phyloP scores from a whole-genome alignment of 495 filamentous ascomycete species.

The Melanomma pulvis-pyrius region DNA sequence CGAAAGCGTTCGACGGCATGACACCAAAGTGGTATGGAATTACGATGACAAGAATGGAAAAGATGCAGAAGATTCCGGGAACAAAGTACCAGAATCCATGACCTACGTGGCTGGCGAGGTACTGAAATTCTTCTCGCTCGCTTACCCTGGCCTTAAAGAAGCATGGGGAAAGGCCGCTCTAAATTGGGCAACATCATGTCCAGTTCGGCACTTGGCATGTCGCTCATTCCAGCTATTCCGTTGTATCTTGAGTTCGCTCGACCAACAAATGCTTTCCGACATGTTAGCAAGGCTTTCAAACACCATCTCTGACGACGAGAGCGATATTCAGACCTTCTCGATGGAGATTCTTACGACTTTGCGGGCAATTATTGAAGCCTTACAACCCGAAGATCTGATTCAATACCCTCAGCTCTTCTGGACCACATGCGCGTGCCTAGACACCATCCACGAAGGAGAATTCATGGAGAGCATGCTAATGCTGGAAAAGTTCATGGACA shows the following conservation, averaged over 20 bases:
- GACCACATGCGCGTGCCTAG: constrained; percentile 93
- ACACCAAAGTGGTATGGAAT: constrained; percentile 82
- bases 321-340: constrained; percentile 91
- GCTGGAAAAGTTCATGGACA: constrained; percentile 83
- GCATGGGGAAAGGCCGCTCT: constrained; percentile 87
- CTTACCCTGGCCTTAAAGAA: constrained; percentile 84
- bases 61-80: constrained; percentile 65
- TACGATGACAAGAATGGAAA: constrained; percentile 91
- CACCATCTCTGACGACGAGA: constrained; percentile 89
- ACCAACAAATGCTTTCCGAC: constrained; percentile 90
- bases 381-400: constrained; percentile 77
- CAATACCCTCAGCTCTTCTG: constrained; percentile 94
- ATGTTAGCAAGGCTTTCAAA: constrained; percentile 94
- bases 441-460: constrained; percentile 93
- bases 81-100: constrained; percentile 87
- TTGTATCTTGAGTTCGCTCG: constrained; percentile 84
- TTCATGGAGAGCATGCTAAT: constrained; percentile 89
- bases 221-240: constrained; percentile 97
- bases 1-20: constrained; percentile 85
- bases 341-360: constrained; percentile 96
- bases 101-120: constrained; percentile 76
- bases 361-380: constrained; percentile 81
- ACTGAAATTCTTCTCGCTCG: constrained; percentile 79
- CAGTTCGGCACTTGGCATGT: constrained; percentile 93
- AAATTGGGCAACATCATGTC: constrained; percentile 94